These are phyloP conservation scores for Geotrichum citri-aurantii DNA, from an alignment of 1,139 yeast species.

Conservation along the genomic window DNA sequence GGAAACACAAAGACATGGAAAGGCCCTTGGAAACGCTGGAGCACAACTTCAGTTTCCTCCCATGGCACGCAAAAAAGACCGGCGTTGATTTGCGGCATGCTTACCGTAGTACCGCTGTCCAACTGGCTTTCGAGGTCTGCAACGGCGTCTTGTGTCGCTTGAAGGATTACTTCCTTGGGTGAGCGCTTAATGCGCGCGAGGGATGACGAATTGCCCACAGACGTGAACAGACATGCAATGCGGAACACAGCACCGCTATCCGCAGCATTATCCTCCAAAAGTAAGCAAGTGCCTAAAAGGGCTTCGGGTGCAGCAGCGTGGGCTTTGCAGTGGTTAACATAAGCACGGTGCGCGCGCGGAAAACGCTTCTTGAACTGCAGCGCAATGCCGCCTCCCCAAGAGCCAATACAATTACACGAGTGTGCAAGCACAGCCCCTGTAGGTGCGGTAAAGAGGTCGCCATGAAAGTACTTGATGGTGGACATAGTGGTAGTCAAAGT, in stretches of 20 bases:
- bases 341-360: conserved; percentile 48
- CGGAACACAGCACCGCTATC: conserved; percentile 29
- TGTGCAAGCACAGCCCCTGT: conserved; percentile 51
- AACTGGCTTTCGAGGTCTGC: conserved; percentile 43
- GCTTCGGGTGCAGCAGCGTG: conserved; percentile 26
- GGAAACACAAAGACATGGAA: conserved; percentile 1
- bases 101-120: conserved; percentile 39
- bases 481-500: conserved; percentile 7
- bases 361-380: conserved; percentile 44
- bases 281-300: conserved; percentile 50
- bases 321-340: conserved; percentile 45
- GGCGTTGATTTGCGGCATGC: conserved; percentile 37
- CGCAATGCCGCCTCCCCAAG: conserved; percentile 87
- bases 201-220: conserved; percentile 20
- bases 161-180: conserved; percentile 39
- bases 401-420: conserved; percentile 73
- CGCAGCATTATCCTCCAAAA: conserved; percentile 41
- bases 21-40: background rate
- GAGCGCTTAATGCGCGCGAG: background rate
- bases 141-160: conserved; percentile 46
- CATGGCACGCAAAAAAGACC: conserved; percentile 68
- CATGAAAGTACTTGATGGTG: conserved; percentile 46
- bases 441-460: conserved; percentile 51
- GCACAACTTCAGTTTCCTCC: conserved; percentile 54
- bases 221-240: conserved; percentile 63